phyloP scores from a whole-genome alignment of 257 asterid genomes.

The Hygrophila difformis region DNA sequence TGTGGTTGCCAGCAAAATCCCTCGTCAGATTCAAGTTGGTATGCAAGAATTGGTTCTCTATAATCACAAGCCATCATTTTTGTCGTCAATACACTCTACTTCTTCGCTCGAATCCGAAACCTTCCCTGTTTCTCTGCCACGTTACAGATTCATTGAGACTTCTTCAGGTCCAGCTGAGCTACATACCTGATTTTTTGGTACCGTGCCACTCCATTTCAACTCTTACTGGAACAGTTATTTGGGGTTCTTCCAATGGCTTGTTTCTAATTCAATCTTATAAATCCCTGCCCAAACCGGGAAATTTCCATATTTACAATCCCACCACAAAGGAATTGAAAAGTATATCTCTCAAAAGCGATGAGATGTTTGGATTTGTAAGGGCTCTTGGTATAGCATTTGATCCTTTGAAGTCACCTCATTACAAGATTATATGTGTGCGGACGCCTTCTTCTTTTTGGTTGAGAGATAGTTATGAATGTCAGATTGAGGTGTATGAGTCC shows the following conservation, averaged over 20 bases:
- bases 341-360: conserved; percentile 8
- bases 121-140: conserved; percentile 23
- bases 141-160: conserved; percentile 4
- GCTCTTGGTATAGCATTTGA: conserved; percentile 27
- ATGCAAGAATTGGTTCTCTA: conserved; percentile 23
- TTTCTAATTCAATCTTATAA: conserved; percentile 20
- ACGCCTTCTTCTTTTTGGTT: conserved; percentile 8
- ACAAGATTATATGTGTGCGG: conserved; percentile 24
- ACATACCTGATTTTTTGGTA: neutral
- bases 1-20: conserved; percentile 26
- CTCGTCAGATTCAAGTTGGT: conserved; percentile 33
- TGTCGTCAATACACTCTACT: conserved; percentile 21
- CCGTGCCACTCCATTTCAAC: conserved; percentile 17
- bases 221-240: conserved; percentile 15
- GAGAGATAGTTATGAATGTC: conserved; percentile 20
- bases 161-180: conserved; percentile 16
- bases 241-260: conserved; percentile 30
- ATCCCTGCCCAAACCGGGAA: conserved; percentile 8
- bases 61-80: conserved; percentile 27
- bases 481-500: conserved; percentile 26
- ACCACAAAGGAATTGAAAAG: conserved; percentile 23
- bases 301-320: conserved; percentile 27
- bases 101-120: conserved; percentile 10
- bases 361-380: neutral
- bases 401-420: conserved; percentile 21